Conservation (phyloP, 176 grass and related monocot genomes). For the Typha latifolia region DNA sequence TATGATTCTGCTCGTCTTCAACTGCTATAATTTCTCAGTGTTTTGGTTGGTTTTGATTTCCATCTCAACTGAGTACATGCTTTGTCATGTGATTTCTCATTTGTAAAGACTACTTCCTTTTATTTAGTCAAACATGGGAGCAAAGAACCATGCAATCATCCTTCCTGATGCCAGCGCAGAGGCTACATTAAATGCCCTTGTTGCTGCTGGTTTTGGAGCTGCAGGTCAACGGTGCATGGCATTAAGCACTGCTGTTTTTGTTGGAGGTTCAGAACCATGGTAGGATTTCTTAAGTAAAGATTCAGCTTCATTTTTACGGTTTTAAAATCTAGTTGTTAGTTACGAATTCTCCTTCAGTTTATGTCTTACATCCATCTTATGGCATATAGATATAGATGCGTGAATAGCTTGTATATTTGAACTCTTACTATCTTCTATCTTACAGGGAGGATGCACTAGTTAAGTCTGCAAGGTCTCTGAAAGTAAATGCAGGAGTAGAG, state of each 20-base stretch:
- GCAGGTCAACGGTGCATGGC: slow-evolving; percentile 99
- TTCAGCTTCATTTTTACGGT: no score
- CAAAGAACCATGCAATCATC: slow-evolving; percentile 94
- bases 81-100: slow-evolving; percentile 6
- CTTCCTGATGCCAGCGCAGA: slow-evolving; percentile 85
- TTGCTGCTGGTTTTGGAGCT: slow-evolving; percentile 96
- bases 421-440: slow-evolving; percentile 13
- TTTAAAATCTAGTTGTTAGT: no score
- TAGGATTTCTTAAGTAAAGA: slow-evolving; percentile 17
- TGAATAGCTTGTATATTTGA: background rate
- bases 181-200: slow-evolving; percentile 74
- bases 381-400: background rate
- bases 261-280: slow-evolving; percentile 90
- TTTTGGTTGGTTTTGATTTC: background rate
- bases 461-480: slow-evolving; percentile 48
- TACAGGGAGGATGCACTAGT: slow-evolving; percentile 78
- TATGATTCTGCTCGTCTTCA: background rate
- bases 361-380: slow-evolving; percentile 8
- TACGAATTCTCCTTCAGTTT: background rate
- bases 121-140: slow-evolving; percentile 91
- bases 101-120: slow-evolving; percentile 14
- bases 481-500: slow-evolving; percentile 68
- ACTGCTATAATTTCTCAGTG: no score
- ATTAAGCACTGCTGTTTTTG: slow-evolving; percentile 92
- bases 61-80: background rate